Conservation (phyloP, 768 basidiomycete species). For the Amanita rubescens region DNA sequence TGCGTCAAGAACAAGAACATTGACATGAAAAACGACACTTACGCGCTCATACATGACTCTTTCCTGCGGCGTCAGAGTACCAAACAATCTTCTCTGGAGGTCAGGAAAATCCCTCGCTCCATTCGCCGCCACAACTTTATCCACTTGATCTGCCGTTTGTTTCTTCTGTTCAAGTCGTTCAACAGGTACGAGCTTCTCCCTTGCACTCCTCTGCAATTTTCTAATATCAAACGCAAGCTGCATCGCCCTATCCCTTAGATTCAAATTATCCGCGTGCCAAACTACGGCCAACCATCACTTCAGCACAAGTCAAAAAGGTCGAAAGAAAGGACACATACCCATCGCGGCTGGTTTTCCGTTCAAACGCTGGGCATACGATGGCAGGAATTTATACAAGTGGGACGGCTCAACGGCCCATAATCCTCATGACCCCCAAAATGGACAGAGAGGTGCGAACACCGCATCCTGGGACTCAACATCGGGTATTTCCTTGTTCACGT, state of each 20-base stretch:
- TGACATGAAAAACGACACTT: background rate
- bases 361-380: background rate
- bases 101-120: background rate
- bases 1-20: background rate
- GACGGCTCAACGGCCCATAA: background rate
- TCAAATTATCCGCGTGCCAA: background rate
- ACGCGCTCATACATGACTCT: background rate
- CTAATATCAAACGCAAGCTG: conserved; percentile 1
- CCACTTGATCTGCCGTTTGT: background rate
- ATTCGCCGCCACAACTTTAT: background rate
- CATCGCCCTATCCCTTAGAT: background rate
- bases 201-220: background rate
- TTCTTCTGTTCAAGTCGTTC: conserved; percentile 2
- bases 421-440: background rate
- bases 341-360: background rate
- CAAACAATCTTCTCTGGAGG: background rate
- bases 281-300: background rate
- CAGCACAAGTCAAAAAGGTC: background rate
- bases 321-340: background rate
- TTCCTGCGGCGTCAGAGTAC: background rate
- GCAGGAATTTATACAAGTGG: background rate
- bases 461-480: background rate
- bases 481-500: conserved; percentile 4
- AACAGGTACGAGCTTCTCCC: conserved; percentile 3
- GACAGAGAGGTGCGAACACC: background rate